Evolutionary conservation across 805 yeast species (phyloP), one percentile per base, ranked within the genome.

Genomic region (Zygosaccharomyces bailii): DNA sequence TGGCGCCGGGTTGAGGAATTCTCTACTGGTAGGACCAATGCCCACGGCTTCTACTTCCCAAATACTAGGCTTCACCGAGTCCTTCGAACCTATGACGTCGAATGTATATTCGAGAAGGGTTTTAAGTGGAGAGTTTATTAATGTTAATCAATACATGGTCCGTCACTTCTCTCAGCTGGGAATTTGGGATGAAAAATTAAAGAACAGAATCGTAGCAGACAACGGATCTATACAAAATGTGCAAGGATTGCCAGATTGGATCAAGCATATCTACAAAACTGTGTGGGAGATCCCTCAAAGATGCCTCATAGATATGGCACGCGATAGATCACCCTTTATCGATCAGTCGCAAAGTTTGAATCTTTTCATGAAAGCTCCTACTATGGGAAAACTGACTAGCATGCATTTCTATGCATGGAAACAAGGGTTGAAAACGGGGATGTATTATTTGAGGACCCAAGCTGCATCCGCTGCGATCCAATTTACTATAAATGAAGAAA

Each of bases 341-440:
- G 93, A 85, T 66, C 99, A 93, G 71, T 87, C 96, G 21, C 98
- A 91, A 72, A 83, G 93, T 37, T 72, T 93, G 75, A 93, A 91
- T 66, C 80, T 93, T 52, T 90, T 87, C 71, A 74, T 93, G 67
- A 80, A 78, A 63, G 82, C 82, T 49, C 97, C 97, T 48, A 89
- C 98, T 2, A 86, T 88, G 91, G 95, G 96, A 59, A 93, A 93
- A 68, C 76, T 93, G 63, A 93, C 98, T 4, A 81, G 93, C 53
- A 93, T 93, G 97, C 99, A 93, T 68, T 93, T 93, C 75, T 91
- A 93, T 64, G 98, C 96, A 38, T 93, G 99, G 99, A 86, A 86
- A 74, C 88, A 86, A 73, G 99, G 99, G 49, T 78, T 93, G 65
- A 93, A 93, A 77, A 93, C 99, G 4, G 99, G 99, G 61, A 91